Conservation (phyloP, 495 filamentous ascomycete species). For the Penicillium ochrochloron region DNA sequence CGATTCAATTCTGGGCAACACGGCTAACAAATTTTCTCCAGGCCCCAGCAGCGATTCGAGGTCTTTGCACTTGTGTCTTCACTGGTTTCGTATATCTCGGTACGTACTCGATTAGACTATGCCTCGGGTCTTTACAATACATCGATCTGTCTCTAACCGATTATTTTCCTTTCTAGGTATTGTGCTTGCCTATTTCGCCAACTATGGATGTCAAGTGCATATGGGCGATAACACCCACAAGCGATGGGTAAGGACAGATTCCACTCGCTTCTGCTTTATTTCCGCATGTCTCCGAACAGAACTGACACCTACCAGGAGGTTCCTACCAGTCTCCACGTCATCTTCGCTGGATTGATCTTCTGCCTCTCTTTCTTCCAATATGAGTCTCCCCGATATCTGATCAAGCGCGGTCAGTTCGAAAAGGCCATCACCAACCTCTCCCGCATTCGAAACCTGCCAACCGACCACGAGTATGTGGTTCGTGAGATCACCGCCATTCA, state of each 20-base stretch:
- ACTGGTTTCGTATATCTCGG: conserved; percentile 56
- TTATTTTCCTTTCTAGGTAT: conserved; percentile 30
- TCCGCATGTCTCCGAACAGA: not conserved
- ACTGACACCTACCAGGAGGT: conserved; percentile 54
- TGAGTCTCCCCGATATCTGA: conserved; percentile 67
- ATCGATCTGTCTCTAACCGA: not conserved
- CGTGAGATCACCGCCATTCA: conserved; percentile 67
- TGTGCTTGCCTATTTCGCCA: conserved; percentile 55
- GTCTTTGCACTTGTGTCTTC: conserved; percentile 72
- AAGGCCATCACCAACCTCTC: conserved; percentile 52
- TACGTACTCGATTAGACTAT: conserved; percentile 2
- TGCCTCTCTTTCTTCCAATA: conserved; percentile 65
- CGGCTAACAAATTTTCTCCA: not conserved
- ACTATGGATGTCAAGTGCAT: conserved; percentile 60
- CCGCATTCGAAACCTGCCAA: conserved; percentile 46
- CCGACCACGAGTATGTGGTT: conserved; percentile 48
- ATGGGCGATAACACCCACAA: conserved; percentile 59
- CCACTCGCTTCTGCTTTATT: not conserved
- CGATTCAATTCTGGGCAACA: not conserved
- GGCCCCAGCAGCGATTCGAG: conserved; percentile 64
- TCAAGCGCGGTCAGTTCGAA: conserved; percentile 60
- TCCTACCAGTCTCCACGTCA: conserved; percentile 72
- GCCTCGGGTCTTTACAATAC: not conserved
- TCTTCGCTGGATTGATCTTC: conserved; percentile 71
- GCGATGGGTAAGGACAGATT: conserved; percentile 54